phyloP scores from a whole-genome alignment of 352 stramenopile genomes.

The Phytophthora sp. region DNA sequence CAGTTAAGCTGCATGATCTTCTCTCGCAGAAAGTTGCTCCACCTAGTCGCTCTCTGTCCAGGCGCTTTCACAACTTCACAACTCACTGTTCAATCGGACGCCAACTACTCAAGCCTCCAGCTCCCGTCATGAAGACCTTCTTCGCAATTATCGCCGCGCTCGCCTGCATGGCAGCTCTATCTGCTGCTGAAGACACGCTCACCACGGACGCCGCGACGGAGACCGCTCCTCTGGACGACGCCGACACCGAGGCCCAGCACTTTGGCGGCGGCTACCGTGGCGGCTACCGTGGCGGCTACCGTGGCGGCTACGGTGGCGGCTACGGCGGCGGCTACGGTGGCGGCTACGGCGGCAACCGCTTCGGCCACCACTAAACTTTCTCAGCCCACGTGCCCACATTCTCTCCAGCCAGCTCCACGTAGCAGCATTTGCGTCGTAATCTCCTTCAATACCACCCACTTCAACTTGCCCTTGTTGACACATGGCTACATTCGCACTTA shows the following conservation, averaged over 20 bases:
- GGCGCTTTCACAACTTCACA: not conserved
- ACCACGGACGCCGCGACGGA: conserved; percentile 1
- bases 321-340: not conserved
- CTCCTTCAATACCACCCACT: not conserved
- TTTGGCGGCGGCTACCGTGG: not conserved
- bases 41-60: too few species aligned
- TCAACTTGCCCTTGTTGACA: conserved; percentile 9
- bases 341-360: not conserved
- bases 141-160: conserved; percentile 16
- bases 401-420: too few species aligned
- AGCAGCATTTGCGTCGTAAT: conserved; percentile 1
- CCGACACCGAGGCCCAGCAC: conserved; percentile 1
- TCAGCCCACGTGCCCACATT: too few species aligned
- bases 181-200: conserved; percentile 1
- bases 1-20: not conserved
- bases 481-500: conserved; percentile 11
- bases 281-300: too few species aligned
- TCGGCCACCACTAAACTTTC: not conserved
- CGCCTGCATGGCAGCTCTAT: conserved; percentile 6
- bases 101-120: conserved; percentile 2
- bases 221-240: not conserved
- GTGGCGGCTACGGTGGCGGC: not conserved
- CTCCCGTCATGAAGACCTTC: conserved; percentile 20
- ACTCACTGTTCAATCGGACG: conserved; percentile 17
- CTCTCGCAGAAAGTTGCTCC: too few species aligned